Evolutionary conservation across 257 asterid species (phyloP), one percentile per base, ranked within the genome.

Genomic region (Nicotiana paniculata): DNA sequence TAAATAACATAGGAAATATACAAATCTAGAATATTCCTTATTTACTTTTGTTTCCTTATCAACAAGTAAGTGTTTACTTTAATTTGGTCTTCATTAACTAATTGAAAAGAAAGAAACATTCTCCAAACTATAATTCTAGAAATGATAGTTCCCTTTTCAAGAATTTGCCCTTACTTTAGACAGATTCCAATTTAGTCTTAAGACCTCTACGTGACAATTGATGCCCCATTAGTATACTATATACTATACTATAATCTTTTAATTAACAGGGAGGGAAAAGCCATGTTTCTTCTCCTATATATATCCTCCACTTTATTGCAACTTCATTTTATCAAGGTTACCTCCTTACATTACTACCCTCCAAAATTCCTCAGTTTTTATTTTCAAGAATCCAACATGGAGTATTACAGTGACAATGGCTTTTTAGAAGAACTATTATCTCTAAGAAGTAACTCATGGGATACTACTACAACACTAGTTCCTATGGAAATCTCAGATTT

Each of bases 371-470:
- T 63, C 61, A 6, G 46, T 63, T 57, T 63, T 82, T 37, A 33
- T 63, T 57, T 63, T 82, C 37, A 57, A 32, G 77, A 81, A 54
- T 84, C 61, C 61, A 51, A 62, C 2, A 92, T 92, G 97, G 97
- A 93, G 85, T 86, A 70, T 57, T 88, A 75, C 85, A 82, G 83
- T 33, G 88, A 88, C 26, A 77, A 86, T 51, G 81, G 85, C 35
- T 88, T 86, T 55, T 82, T 91, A 83, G 93, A 93, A 77, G 97
- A 91, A 70, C 63, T 92, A 32, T 26, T 90, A 28, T 84, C 85
- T 13, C 67, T 87, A 4, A 88, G 89, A 80, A 90, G 77, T 58
- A 85, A 86, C 5, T 82, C 89, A 15, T 81, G 81, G 83, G 85
- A 82, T 65, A 58, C 65, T 74, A 58, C 61, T 35, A 39, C 81